Percentiles rank a stretch among this genome's conserved stretches.
These are phyloP conservation scores for Flaveria bidentis DNA, from an alignment of 129 eudicot species.

Conservation along the genomic window DNA sequence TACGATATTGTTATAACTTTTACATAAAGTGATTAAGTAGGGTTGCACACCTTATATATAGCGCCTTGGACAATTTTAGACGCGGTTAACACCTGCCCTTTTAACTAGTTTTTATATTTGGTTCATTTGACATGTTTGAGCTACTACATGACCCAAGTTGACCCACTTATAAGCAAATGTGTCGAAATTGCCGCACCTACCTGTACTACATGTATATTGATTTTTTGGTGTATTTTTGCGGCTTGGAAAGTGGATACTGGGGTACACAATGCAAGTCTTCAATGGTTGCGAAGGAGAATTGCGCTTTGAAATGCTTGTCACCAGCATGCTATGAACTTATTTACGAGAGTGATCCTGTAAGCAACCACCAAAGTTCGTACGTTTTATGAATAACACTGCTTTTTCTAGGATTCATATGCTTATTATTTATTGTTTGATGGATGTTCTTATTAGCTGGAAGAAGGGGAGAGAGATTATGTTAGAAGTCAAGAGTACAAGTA, in stretches of 20 bases:
- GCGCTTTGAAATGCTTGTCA: constrained; percentile 79
- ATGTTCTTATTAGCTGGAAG: constrained; percentile 63
- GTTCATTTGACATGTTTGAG: not conserved
- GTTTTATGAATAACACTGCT: not conserved
- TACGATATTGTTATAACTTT: not conserved
- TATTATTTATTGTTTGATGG: not conserved
- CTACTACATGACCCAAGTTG: not conserved
- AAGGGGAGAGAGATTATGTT: constrained; percentile 83
- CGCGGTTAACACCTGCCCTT: not conserved
- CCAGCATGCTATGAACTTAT: constrained; percentile 84
- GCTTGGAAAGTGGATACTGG: constrained; percentile 75
- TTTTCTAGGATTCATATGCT: not conserved
- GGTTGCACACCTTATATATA: not conserved
- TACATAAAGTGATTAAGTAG: not conserved
- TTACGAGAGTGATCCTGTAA: constrained; percentile 94
- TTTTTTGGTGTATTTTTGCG: constrained; percentile 18
- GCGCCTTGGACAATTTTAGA: not conserved
- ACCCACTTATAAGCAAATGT: not conserved
- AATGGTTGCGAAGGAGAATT: constrained; percentile 78
- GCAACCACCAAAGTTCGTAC: constrained; percentile 9
- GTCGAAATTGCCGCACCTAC: not conserved
- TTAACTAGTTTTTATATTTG: not conserved
- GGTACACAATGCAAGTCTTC: constrained; percentile 82
- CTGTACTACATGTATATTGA: not conserved
- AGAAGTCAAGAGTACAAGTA: constrained; percentile 91